Base-by-base conservation (phyloP, 2,329 filamentous ascomycete species). In the Corniculantispora saksenae region DNA sequence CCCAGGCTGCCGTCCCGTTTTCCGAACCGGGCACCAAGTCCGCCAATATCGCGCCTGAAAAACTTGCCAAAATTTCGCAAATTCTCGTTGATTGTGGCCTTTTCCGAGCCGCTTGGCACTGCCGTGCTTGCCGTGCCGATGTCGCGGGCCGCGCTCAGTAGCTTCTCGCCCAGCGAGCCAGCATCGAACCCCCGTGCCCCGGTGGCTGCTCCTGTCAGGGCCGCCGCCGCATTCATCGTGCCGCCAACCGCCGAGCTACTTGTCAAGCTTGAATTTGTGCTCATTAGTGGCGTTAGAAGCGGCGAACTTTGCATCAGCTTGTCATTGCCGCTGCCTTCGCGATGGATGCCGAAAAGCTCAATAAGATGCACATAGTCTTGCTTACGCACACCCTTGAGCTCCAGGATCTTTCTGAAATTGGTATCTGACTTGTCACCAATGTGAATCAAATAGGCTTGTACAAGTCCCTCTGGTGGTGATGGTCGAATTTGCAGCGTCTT, bases 401-500 rank as follows among this genome's bases (percentile, higher is more conserved):
- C 95, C 54, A 99, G 87, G 66, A 99, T 91, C 80, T 97, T 98
- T 74, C 89, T 89, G 85, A 99, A 99, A 79, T 99, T 99, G 72
- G 88, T 86, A 75, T 98, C 95, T 68, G 91, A 97, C 64, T 91
- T 89, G 81, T 99, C 95, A 70, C 88, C 93, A 69, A 99, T 95
- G 79, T 98, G 95, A 77, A 98, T 97, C 40, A 99, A 88, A 76
- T 99, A 99, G 40, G 95, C 95, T 80, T 98, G 94, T 0, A 99
- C 94, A 3, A 99, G 86, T 2, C 92, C 94, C 81, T 99, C 95
- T 0, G 94, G 91, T 0, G 95, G 95, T 5, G 91, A 92, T 2
- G 94, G 89, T 32, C 92, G 92, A 56, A 99, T 94, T 82, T 99
- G 95, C 3, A 99, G 86, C 2, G 95, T 98, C 79, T 99, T 99